Base-by-base conservation (phyloP, 768 basidiomycete species). In the Lanmaoa pseudosensibilis region DNA sequence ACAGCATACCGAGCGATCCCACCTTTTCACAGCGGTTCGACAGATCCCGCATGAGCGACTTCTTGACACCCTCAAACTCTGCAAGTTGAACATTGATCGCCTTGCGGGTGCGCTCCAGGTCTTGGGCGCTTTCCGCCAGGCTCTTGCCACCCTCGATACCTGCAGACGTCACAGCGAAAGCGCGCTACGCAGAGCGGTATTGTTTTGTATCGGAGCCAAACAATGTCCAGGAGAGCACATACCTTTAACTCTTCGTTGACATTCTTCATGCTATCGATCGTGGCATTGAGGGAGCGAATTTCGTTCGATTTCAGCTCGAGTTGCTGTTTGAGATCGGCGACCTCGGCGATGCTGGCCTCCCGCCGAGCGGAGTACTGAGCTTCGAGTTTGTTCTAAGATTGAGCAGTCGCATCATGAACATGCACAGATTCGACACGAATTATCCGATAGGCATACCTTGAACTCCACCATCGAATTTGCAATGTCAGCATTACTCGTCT, bases 11-110 rank as follows among this genome's bases (percentile, higher is more conserved):
- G 11, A 58, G 54, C 44, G 48, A 57, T 34, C 39, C 63, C 74
- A 92, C 95, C 87, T 98, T 98, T 80, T 99, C 97, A 72, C 97
- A 99, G 30, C 97, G 94, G 73, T 99, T 98, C 78, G 98, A 96
- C 65, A 99, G 76, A 78, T 99, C 97, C 37, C 94, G 88, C 92
- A 99, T 97, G 59, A 99, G 83, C 46, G 92, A 96, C 78, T 97
- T 96, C 83, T 98, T 98, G 64, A 97, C 94, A 19, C 92, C 90
- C 70, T 99, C 97, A 73, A 99, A 99, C 70, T 99, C 97, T 57
- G 95, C 92, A 56, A 96, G 86, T 69, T 98, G 96, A n/a, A 94
- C 90, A 60, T 94, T 96, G 75, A 97, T 94, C 13, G 92, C 92
- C 75, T 97, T 98, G 63, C 97, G 85, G 44, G 92, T 94, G 54